Conservation (phyloP, 2,329 filamentous ascomycete genomes). For the Cryphonectria parasitica region DNA sequence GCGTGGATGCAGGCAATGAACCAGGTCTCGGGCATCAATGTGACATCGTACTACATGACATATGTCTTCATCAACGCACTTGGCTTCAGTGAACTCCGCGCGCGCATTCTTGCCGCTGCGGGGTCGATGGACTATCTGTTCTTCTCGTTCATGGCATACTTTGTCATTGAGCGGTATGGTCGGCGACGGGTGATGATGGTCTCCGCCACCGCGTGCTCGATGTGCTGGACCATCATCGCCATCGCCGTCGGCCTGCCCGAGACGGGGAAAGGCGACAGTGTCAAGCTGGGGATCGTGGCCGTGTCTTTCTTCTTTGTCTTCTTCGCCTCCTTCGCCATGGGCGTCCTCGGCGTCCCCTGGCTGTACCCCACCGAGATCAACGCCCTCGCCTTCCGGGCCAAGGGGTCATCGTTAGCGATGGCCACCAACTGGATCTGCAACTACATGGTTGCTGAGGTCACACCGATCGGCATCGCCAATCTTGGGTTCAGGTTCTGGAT, state of each 20-base stretch:
- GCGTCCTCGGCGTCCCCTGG: slow-evolving; percentile 33
- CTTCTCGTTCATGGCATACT: slow-evolving; percentile 31
- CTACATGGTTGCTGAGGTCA: slow-evolving; percentile 41
- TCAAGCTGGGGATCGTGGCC: slow-evolving; percentile 32
- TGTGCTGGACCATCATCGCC: slow-evolving; percentile 34
- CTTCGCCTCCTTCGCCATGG: slow-evolving; percentile 37
- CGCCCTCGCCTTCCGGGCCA: slow-evolving; percentile 41
- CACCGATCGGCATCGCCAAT: slow-evolving; percentile 42
- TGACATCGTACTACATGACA: slow-evolving; percentile 33
- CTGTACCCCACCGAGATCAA: slow-evolving; percentile 41
- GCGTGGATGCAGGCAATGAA: slow-evolving; percentile 44
- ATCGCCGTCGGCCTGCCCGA: slow-evolving; percentile 31
- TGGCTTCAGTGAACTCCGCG: slow-evolving; percentile 34
- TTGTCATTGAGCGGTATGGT: slow-evolving; percentile 40
- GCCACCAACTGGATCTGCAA: slow-evolving; percentile 42
- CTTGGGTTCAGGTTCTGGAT: slow-evolving; percentile 55
- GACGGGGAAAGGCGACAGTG: slow-evolving; percentile 28
- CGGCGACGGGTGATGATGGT: slow-evolving; percentile 37
- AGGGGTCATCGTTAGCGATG: slow-evolving; percentile 39
- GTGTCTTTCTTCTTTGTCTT: slow-evolving; percentile 39
- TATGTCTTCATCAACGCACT: slow-evolving; percentile 49
- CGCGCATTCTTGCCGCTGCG: slow-evolving; percentile 49
- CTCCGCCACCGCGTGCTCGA: slow-evolving; percentile 31
- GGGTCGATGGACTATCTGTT: slow-evolving; percentile 45
- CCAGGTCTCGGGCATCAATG: slow-evolving; percentile 25